Evolutionary conservation across 2,329 filamentous ascomycete genomes (phyloP), one percentile per base, ranked within the genome.

Genomic region (Leptodontidium sp.): DNA sequence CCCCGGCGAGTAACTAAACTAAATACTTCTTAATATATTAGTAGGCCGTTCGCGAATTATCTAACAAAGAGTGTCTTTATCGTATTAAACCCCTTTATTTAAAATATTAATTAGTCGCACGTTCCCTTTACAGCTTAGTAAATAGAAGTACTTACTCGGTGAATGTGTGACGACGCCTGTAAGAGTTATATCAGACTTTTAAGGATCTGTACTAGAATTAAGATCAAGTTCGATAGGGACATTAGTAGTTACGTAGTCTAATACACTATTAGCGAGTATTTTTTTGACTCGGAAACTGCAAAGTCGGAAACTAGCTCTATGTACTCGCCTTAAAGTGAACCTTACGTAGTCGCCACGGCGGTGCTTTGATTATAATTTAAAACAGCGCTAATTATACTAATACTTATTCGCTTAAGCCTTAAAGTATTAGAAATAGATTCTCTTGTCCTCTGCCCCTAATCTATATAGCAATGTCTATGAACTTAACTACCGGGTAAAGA

Each of bases 21-120:
- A 66, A 24, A 66, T 66, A 35, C 17, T 24, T 32, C 64, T 52
- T 52, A 66, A 40, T 53, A 55, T 64, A 57, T 61, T 26, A 24
- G 12, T 52, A 66, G 43, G 64, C 55, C 17, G 24, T 32, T 66
- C 35, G n/a, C 32, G 29, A 66, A 66, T 11, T 50, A 59, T 61
- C 29, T 61, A 26, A 26, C 52, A 50, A 66, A 66, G 53, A 61
- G 24, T 59, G 17, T 50, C 17, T 53, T 66, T 66, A 3, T 61
- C 29, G 29, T 59, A 61, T 29, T 61, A 24, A 50, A 66, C 58
- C 5, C 17, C 24, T 61, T 29, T 29, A 45, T 45, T 45, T 45
- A 45, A 45, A 45, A 45, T 45, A 45, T 45, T 45, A 17, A 14
- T 45, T 45, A 45, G 15, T 45, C 15, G 11, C 40, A 45, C 15